Evolutionary conservation across 164 flowering plant genomes (phyloP).

Genomic region (Berberis thunbergii): DNA sequence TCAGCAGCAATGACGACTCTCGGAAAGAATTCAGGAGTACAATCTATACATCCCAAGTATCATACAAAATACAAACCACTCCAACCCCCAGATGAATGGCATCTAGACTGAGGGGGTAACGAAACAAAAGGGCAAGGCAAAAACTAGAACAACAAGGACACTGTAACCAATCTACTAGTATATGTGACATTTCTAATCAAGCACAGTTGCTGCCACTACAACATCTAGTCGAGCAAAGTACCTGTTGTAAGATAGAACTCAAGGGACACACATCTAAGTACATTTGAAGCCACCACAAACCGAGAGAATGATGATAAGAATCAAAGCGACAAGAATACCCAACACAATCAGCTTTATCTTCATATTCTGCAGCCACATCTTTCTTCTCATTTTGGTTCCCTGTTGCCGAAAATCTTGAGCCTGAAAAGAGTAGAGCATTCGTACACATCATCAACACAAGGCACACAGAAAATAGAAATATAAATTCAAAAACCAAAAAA

Average conservation of each 20-base stretch:
- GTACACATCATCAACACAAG: neutral
- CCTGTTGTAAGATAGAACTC: neutral
- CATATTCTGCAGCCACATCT: constrained; percentile 94
- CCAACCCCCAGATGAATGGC: neutral
- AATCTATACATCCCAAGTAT: neutral
- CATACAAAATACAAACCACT: constrained; percentile 1
- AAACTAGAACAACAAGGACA: neutral
- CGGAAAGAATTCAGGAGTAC: neutral
- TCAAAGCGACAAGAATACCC: constrained; percentile 59
- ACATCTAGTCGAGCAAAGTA: neutral
- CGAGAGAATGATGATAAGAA: constrained; percentile 69
- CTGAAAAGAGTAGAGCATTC: constrained; percentile 21
- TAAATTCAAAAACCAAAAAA: neutral
- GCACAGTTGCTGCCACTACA: neutral
- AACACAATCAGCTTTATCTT: constrained; percentile 80
- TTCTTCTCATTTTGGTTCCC: constrained; percentile 72
- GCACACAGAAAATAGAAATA: neutral
- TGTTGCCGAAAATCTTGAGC: constrained; percentile 79
- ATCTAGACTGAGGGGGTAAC: neutral
- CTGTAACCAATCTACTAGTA: neutral
- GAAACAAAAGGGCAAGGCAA: neutral
- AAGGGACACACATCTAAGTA: neutral
- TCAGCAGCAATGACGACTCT: too few relatives aligned
- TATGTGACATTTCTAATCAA: neutral
- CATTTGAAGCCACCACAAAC: constrained; percentile 64